phyloP scores from a whole-genome alignment of 768 basidiomycete genomes.

The Zangia roseola region DNA sequence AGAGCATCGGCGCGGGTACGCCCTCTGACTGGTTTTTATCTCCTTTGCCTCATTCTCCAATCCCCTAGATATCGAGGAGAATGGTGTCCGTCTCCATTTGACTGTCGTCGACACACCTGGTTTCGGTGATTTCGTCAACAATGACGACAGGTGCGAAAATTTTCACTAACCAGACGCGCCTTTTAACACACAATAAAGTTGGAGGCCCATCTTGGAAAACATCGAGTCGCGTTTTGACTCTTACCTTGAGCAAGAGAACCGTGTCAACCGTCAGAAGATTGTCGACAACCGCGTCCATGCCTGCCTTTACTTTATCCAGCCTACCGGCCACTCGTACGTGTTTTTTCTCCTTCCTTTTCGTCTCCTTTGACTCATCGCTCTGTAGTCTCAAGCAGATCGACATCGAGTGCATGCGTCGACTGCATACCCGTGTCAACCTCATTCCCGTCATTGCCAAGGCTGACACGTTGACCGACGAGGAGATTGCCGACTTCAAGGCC shows the following conservation, averaged over 20 bases:
- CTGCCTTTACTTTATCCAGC: slow-evolving; percentile 98
- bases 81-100: slow-evolving; percentile 90
- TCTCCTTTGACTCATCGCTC: not conserved
- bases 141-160: slow-evolving; percentile 82
- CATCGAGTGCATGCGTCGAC: slow-evolving; percentile 97
- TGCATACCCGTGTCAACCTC: slow-evolving; percentile 96
- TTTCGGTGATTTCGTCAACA: slow-evolving; percentile 99
- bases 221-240: slow-evolving; percentile 98
- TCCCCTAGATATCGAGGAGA: slow-evolving; percentile 93
- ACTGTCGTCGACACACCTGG: slow-evolving; percentile 99
- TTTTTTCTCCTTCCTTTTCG: not conserved
- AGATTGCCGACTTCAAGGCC: slow-evolving; percentile 89
- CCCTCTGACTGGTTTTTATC: not conserved
- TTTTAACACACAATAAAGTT: slow-evolving; percentile 49
- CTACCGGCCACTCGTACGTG: slow-evolving; percentile 93
- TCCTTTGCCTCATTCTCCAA: slow-evolving; percentile 15
- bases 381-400: slow-evolving; percentile 93
- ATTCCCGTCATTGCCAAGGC: slow-evolving; percentile 99
- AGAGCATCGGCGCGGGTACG: slow-evolving; percentile 96
- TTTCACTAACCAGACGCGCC: slow-evolving; percentile 11
- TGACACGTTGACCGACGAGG: slow-evolving; percentile 96
- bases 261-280: slow-evolving; percentile 91
- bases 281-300: slow-evolving; percentile 98
- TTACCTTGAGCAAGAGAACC: slow-evolving; percentile 97
- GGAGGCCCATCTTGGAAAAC: slow-evolving; percentile 98